phyloP scores from a whole-genome alignment of 1,139 yeast species.

The Arxiozyma slooffiae region DNA sequence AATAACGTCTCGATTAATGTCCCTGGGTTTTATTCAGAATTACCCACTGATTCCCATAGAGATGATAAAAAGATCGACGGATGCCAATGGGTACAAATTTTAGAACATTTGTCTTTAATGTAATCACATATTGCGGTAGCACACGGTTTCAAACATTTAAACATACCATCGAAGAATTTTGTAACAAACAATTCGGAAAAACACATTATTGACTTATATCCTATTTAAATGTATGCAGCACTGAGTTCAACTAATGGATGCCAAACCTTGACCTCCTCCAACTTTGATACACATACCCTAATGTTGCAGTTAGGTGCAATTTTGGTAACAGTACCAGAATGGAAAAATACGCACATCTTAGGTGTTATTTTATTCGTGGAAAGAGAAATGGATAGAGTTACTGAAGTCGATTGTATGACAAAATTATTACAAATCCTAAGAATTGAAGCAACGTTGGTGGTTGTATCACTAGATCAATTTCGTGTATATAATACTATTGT shows the following conservation, averaged over 20 bases:
- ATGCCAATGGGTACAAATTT: slow-evolving; percentile 81
- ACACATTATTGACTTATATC: slow-evolving; percentile 74
- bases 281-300: slow-evolving; percentile 88
- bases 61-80: slow-evolving; percentile 61
- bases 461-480: slow-evolving; percentile 58
- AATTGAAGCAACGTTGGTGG: slow-evolving; percentile 68
- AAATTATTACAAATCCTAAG: slow-evolving; percentile 64
- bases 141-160: slow-evolving; percentile 61
- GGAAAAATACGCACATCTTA: slow-evolving; percentile 67
- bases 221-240: slow-evolving; percentile 90
- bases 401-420: slow-evolving; percentile 53
- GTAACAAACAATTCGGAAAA: slow-evolving; percentile 27
- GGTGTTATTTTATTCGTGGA: slow-evolving; percentile 90
- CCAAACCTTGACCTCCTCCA: slow-evolving; percentile 52
- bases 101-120: slow-evolving; percentile 87
- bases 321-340: slow-evolving; percentile 80
- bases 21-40: slow-evolving; percentile 24
- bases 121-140: slow-evolving; percentile 91
- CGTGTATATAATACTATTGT: slow-evolving; percentile 66
- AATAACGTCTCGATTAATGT: slow-evolving; percentile 12
- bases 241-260: slow-evolving; percentile 57
- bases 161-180: slow-evolving; percentile 39
- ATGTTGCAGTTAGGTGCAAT: slow-evolving; percentile 90
- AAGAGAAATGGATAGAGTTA: slow-evolving; percentile 52
- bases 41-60: slow-evolving; percentile 79